Conservation (phyloP, 225 moss, liverwort and hornwort genomes). For the Polytrichum commune region DNA sequence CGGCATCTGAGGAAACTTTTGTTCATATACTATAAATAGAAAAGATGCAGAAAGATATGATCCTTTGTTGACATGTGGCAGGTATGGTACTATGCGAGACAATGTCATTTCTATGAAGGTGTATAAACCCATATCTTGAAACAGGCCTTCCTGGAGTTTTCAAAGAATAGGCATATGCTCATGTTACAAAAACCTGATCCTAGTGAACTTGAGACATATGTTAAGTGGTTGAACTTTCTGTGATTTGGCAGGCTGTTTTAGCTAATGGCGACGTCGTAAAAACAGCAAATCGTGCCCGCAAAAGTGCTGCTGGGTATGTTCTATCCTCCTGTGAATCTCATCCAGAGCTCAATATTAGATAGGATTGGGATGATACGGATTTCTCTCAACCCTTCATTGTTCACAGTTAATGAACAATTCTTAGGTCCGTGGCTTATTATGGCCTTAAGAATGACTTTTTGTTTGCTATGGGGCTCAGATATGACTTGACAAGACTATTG, state of each 20-base stretch:
- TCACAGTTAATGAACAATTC: too few species aligned
- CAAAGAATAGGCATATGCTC: too few species aligned
- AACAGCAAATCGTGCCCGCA: slow-evolving; percentile 86
- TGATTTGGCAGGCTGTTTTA: slow-evolving; percentile 66
- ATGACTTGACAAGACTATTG: slow-evolving; percentile 88
- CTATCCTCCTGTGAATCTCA: background rate
- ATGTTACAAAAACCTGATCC: too few species aligned
- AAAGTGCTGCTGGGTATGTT: slow-evolving; percentile 91
- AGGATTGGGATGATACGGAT: too few species aligned
- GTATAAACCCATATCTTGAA: slow-evolving; percentile 1
- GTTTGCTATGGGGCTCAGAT: slow-evolving; percentile 43
- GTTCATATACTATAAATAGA: too few species aligned
- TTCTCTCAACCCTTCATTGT: too few species aligned
- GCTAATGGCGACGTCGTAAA: slow-evolving; percentile 87
- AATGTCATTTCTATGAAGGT: slow-evolving; percentile 70
- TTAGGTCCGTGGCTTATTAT: too few species aligned
- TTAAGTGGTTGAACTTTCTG: slow-evolving; percentile 13
- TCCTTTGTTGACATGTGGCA: slow-evolving; percentile 34
- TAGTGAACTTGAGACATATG: slow-evolving; percentile 7
- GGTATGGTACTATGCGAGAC: slow-evolving; percentile 99
- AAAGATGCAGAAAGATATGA: slow-evolving; percentile 2
- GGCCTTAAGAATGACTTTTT: background rate
- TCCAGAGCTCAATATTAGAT: background rate
- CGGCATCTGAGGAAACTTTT: too few species aligned
- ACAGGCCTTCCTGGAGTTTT: too few species aligned